Evolutionary conservation across 495 filamentous ascomycete genomes (phyloP).

Genomic region (Podospora comata): DNA sequence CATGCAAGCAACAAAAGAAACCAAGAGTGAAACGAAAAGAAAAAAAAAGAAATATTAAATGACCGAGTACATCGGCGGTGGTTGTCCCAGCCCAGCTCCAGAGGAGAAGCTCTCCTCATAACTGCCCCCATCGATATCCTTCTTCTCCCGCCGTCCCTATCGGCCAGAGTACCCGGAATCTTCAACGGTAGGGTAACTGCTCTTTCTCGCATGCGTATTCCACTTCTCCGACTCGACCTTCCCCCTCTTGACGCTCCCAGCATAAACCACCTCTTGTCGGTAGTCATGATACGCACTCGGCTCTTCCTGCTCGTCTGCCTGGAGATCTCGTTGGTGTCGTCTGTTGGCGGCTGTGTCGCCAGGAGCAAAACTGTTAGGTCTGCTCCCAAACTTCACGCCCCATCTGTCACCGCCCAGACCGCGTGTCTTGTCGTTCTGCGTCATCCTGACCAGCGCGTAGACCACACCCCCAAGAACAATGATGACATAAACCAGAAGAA

Average conservation of each 20-base stretch:
- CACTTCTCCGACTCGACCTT: conserved; percentile 20
- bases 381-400: conserved; percentile 15
- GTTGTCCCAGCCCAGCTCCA: not conserved
- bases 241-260: conserved; percentile 26
- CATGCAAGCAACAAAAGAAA: not conserved
- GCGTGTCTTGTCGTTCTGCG: conserved; percentile 48
- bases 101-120: not conserved
- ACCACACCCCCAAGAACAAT: conserved; percentile 69
- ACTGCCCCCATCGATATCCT: not conserved
- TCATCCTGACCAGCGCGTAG: conserved; percentile 57
- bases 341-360: not conserved
- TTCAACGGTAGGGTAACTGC: conserved; percentile 32
- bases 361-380: conserved; percentile 5
- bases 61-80: conserved; percentile 12
- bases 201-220: conserved; percentile 30
- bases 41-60: not conserved
- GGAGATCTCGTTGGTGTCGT: not conserved
- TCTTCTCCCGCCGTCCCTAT: conserved; percentile 17
- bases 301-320: conserved; percentile 6
- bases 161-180: conserved; percentile 13
- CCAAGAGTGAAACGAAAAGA: not conserved
- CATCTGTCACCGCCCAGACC: conserved; percentile 48
- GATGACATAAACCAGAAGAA: conserved; percentile 73
- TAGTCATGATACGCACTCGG: not conserved
- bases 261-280: conserved; percentile 24